Conservation (phyloP, 2,329 filamentous ascomycete species). For the Tolypocladium endophyticum region DNA sequence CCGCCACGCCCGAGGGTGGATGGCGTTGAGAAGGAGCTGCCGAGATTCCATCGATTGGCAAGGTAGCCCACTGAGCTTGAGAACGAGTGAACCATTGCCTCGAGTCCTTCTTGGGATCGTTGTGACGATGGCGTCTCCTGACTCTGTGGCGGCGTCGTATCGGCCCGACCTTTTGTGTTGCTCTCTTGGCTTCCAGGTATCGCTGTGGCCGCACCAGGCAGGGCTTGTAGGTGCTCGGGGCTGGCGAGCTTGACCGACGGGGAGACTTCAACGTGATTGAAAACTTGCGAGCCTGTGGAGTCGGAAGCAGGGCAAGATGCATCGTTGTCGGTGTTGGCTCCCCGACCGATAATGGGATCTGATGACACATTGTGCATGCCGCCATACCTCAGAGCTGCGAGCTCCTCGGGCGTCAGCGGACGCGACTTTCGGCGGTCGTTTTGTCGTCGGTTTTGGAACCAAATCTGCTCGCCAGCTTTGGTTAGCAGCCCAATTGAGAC, state of each 20-base stretch:
- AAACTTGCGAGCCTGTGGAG: slow-evolving; percentile 12
- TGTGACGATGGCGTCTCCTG: slow-evolving; percentile 16
- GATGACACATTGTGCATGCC: slow-evolving; percentile 41
- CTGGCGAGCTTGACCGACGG: slow-evolving; percentile 6
- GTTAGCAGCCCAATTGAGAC: slow-evolving; percentile 3
- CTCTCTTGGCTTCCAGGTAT: slow-evolving; percentile 5
- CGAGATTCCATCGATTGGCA: slow-evolving; percentile 46
- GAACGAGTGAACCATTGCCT: slow-evolving; percentile 27
- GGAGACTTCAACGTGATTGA: slow-evolving; percentile 13
- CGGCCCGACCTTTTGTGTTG: neutral
- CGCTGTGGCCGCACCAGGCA: slow-evolving; percentile 15
- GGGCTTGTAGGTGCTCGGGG: slow-evolving; percentile 7
- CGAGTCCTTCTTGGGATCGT: slow-evolving; percentile 14
- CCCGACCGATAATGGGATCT: slow-evolving; percentile 24
- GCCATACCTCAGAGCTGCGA: slow-evolving; percentile 49
- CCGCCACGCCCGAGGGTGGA: slow-evolving; percentile 25
- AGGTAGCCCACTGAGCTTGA: slow-evolving; percentile 38
- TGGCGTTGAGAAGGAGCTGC: slow-evolving; percentile 40
- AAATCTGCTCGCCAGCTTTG: slow-evolving; percentile 54
- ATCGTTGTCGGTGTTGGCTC: slow-evolving; percentile 15
- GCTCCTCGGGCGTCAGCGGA: slow-evolving; percentile 68
- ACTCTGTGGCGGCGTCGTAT: slow-evolving; percentile 13
- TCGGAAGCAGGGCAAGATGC: slow-evolving; percentile 16
- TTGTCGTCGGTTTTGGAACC: slow-evolving; percentile 94
- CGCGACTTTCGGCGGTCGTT: slow-evolving; percentile 85